A percentile compares a stretch with the other conserved stretches of the same genome.
Conservation (phyloP, 2,329 filamentous ascomycete species). For the Acephala macrosclerotiorum region DNA sequence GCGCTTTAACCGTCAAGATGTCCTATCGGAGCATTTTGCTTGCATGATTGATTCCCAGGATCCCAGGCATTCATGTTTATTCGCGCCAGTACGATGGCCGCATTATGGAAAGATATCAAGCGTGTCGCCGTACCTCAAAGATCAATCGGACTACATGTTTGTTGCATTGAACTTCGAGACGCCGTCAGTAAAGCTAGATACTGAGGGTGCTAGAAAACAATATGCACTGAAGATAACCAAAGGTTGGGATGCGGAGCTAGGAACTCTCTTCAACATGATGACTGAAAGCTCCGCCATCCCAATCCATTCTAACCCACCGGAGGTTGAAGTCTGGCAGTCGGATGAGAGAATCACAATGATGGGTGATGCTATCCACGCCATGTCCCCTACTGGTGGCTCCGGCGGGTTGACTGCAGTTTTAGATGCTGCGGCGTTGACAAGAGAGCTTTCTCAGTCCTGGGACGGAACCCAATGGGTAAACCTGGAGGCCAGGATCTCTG, state of each 20-base stretch:
- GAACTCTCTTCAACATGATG: not conserved
- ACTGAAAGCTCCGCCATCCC: not conserved
- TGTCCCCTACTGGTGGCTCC: constrained; percentile 32
- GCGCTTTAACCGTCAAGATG: constrained; percentile 26
- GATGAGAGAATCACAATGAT: constrained; percentile 23
- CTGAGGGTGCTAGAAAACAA: not conserved
- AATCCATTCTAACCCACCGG: not conserved
- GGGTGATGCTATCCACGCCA: constrained; percentile 30
- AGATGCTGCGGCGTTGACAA: constrained; percentile 22
- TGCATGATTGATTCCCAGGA: not conserved
- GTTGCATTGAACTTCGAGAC: not conserved
- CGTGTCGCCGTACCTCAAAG: not conserved
- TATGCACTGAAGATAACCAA: not conserved
- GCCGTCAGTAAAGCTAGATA: not conserved
- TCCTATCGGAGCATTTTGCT: constrained; percentile 37
- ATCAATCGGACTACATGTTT: not conserved
- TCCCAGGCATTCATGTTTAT: not conserved
- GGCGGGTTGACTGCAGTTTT: constrained; percentile 34
- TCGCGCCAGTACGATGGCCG: too few species aligned
- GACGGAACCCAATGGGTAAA: too few species aligned
- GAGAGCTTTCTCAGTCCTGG: not conserved
- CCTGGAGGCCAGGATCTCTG: too few species aligned
- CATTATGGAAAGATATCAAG: not conserved
- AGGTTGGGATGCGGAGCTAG: not conserved
- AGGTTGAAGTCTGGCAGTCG: constrained; percentile 15